phyloP scores from a whole-genome alignment of 768 basidiomycete species.

The Cystobasidium ongulense region DNA sequence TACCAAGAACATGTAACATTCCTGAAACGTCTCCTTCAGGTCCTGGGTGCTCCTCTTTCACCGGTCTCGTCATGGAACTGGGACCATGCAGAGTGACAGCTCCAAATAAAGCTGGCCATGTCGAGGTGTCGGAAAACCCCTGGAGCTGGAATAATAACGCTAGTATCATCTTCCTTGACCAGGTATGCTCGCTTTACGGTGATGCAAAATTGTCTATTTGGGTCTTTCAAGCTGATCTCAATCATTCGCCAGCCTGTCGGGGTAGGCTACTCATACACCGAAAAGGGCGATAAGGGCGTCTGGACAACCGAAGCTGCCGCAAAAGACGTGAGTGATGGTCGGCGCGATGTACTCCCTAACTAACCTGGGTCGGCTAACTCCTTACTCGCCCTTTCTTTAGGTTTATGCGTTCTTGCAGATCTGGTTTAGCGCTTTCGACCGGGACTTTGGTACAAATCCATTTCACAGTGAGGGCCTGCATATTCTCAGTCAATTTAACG shows the following conservation, averaged over 20 bases:
- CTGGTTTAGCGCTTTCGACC: constrained; percentile 35
- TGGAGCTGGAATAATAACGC: constrained; percentile 32
- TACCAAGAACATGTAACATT: not conserved
- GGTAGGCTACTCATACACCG: constrained; percentile 36
- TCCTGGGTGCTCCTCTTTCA: constrained; percentile 36
- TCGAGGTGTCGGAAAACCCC: constrained; percentile 32
- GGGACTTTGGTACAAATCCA: constrained; percentile 30
- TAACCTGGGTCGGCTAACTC: not conserved
- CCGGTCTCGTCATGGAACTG: constrained; percentile 37
- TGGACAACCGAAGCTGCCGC: constrained; percentile 39
- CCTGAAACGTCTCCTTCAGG: constrained; percentile 30
- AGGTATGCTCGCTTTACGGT: not conserved
- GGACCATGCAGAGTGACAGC: constrained; percentile 33
- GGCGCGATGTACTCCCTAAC: not conserved
- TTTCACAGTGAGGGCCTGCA: constrained; percentile 31
- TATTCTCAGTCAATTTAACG: not conserved
- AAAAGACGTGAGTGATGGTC: constrained; percentile 33
- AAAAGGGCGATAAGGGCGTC: constrained; percentile 31
- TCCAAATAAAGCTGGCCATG: constrained; percentile 18
- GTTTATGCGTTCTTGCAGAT: constrained; percentile 34
- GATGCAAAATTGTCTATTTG: constrained; percentile 24
- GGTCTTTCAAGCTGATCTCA: constrained; percentile 34
- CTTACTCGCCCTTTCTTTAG: constrained; percentile 4
- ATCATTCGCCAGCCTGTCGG: constrained; percentile 34
- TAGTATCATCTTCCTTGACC: not conserved